A percentile compares a stretch with the other conserved stretches of the same genome.
Evolutionary conservation across 73 alveolate genomes (phyloP).

Genomic region (Stentor coeruleus): DNA sequence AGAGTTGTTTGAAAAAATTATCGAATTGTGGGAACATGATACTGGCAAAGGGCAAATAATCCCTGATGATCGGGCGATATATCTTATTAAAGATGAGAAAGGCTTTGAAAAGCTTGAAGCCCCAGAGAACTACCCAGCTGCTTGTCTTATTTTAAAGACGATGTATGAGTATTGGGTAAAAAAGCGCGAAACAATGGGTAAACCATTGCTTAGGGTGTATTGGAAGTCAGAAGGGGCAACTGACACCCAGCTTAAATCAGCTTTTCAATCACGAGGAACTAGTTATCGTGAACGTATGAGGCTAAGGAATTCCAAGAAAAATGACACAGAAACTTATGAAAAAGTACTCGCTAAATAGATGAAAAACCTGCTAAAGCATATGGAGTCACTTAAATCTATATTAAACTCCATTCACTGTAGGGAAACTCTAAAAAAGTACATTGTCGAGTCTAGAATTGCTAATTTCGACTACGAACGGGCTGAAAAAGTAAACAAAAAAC

Average conservation of each 20-base stretch:
- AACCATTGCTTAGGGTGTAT: not conserved
- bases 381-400: not conserved
- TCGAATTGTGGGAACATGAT: not conserved
- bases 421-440: constrained; percentile 2
- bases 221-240: not conserved
- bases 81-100: not conserved
- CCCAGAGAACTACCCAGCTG: not conserved
- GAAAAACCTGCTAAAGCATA: constrained; percentile 4
- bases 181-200: not conserved
- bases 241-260: not conserved
- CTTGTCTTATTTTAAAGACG: not conserved
- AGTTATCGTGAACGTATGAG: not conserved
- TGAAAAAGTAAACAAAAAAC: not conserved
- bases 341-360: not conserved
- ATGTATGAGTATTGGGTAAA: not conserved
- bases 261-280: not conserved
- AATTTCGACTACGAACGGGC: not conserved
- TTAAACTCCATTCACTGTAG: not conserved
- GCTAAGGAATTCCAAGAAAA: constrained; percentile 15
- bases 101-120: not conserved
- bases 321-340: not conserved
- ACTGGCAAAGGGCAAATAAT: not conserved
- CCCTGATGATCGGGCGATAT: not conserved
- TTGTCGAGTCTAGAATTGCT: not conserved
- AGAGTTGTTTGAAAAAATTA: not conserved